A percentile compares a stretch with the other conserved stretches of the same genome.
Evolutionary conservation across 768 basidiomycete genomes (phyloP).

Genomic region (Pholiota microspora): DNA sequence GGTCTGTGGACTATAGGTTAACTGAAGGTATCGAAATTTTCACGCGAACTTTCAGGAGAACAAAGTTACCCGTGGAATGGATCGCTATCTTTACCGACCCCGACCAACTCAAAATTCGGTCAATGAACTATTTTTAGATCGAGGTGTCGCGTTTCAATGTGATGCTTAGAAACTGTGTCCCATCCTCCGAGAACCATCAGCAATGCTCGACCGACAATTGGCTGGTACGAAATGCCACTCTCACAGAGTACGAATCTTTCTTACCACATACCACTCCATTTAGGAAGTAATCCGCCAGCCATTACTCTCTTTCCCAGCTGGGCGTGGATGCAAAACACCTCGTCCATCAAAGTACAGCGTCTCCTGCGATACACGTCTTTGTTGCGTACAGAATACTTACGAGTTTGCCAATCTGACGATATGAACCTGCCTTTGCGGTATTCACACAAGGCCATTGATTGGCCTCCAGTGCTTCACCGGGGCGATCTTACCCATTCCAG

Average conservation of each 20-base stretch:
- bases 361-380: neutral
- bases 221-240: neutral
- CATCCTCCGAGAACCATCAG: neutral
- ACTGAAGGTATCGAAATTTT: too few species aligned
- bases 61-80: neutral
- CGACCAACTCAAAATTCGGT: neutral
- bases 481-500: neutral
- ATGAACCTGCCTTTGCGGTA: neutral
- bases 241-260: neutral
- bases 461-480: conserved; percentile 1
- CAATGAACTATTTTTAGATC: neutral
- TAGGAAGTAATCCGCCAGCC: neutral
- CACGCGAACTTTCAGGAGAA: neutral
- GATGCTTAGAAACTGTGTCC: neutral
- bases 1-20: too few species aligned
- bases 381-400: neutral
- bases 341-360: neutral
- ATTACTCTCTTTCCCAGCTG: neutral
- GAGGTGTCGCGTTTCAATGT: neutral
- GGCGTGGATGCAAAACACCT: neutral
- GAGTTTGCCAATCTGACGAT: neutral
- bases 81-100: neutral
- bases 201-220: neutral
- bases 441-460: neutral
- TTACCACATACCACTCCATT: neutral